phyloP scores from a whole-genome alignment of 495 filamentous ascomycete genomes.

The Tuber umbilicatum region DNA sequence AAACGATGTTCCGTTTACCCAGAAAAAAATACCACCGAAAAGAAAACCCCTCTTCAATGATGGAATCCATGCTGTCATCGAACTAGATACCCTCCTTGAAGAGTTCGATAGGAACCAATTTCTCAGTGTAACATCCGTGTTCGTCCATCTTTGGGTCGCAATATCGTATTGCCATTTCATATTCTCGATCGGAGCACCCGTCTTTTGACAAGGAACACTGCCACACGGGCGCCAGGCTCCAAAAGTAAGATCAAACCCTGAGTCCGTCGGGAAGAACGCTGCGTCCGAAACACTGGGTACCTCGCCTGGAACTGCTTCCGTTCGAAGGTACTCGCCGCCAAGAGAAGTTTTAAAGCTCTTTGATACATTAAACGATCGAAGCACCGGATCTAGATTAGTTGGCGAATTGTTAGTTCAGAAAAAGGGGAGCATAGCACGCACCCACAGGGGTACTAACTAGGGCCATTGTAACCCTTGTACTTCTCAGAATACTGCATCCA shows the following conservation, averaged over 20 bases:
- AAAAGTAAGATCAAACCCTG: not conserved
- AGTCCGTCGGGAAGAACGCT: slow-evolving; percentile 3
- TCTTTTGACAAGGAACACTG: too few species aligned
- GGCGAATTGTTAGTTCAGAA: too few species aligned
- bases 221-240: not conserved
- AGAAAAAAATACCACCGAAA: not conserved
- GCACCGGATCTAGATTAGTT: not conserved
- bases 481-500: not conserved
- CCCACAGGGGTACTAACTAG: not conserved
- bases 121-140: not conserved
- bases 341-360: not conserved
- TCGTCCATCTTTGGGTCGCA: not conserved
- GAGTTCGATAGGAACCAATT: not conserved
- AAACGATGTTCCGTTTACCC: not conserved
- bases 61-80: slow-evolving; percentile 10
- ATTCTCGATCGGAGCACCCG: not conserved
- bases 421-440: not conserved
- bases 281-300: not conserved
- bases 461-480: not conserved
- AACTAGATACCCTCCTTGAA: slow-evolving; percentile 2
- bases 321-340: not conserved
- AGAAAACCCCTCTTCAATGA: slow-evolving; percentile 10
- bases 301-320: not conserved
- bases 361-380: slow-evolving; percentile 3
- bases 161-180: not conserved